These are phyloP conservation scores for Jackrogersella multiformis DNA, from an alignment of 495 filamentous ascomycete species.

Conservation along the genomic window DNA sequence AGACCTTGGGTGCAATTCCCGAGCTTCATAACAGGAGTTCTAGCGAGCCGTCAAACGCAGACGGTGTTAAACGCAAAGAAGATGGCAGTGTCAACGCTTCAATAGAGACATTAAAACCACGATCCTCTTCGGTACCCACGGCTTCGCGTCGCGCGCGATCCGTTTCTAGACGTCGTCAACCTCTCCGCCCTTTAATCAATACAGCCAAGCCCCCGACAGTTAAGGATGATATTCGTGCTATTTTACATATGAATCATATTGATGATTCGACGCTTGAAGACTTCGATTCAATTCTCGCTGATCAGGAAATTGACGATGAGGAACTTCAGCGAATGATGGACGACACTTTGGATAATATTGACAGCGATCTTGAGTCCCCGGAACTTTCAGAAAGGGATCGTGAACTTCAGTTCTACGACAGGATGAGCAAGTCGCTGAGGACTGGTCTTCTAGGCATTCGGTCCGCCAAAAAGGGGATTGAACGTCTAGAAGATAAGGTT, in stretches of 20 bases:
- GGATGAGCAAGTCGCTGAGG: conserved; percentile 67
- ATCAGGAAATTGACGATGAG: conserved; percentile 38
- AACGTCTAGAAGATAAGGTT: conserved; percentile 70
- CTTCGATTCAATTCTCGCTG: conserved; percentile 52
- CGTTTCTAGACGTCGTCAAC: conserved; percentile 48
- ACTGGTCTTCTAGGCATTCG: conserved; percentile 70
- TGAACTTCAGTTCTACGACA: conserved; percentile 63
- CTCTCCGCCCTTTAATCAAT: conserved; percentile 55
- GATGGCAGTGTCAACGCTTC: not conserved
- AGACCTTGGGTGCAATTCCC: not conserved
- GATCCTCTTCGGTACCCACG: conserved; percentile 41
- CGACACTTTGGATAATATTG: conserved; percentile 47
- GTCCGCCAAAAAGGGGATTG: conserved; percentile 71
- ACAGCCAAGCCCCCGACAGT: conserved; percentile 58
- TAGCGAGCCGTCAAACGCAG: conserved; percentile 21
- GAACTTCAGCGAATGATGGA: conserved; percentile 42
- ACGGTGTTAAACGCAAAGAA: not conserved
- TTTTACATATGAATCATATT: conserved; percentile 56
- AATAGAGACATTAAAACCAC: conserved; percentile 16
- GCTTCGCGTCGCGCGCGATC: conserved; percentile 42
- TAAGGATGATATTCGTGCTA: conserved; percentile 59
- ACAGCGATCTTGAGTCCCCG: conserved; percentile 46
- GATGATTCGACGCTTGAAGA: conserved; percentile 66
- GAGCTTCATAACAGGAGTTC: conserved; percentile 23
- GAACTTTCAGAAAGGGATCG: conserved; percentile 50